These are phyloP conservation scores for Pythium guiyangense DNA, from an alignment of 352 stramenopile species.

Conservation along the genomic window DNA sequence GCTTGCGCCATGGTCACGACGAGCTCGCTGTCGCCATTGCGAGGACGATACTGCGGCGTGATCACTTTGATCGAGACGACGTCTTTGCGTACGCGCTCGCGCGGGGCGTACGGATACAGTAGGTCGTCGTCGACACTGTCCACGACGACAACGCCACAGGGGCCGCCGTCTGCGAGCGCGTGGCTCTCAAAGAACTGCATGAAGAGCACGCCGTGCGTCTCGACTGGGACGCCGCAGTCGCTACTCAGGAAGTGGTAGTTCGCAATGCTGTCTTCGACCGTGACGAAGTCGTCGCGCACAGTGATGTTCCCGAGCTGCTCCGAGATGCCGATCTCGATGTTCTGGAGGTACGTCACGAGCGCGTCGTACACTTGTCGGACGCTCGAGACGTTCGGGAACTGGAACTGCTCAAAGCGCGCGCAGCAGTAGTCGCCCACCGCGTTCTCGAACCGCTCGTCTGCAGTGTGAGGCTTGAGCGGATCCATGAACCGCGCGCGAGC, in stretches of 20 bases:
- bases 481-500: slow-evolving; percentile 42
- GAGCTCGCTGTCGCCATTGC: slow-evolving; percentile 9
- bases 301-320: slow-evolving; percentile 12
- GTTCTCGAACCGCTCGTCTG: slow-evolving; percentile 40
- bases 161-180: slow-evolving; percentile 3
- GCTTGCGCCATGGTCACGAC: too few species aligned
- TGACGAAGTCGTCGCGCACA: slow-evolving; percentile 16
- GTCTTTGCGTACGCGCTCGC: slow-evolving; percentile 26
- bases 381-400: slow-evolving; percentile 21
- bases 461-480: slow-evolving; percentile 22
- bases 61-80: slow-evolving; percentile 24
- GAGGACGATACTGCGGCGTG: slow-evolving; percentile 21
- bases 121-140: slow-evolving; percentile 34
- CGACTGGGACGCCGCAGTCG: slow-evolving; percentile 26
- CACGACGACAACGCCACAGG: slow-evolving; percentile 23
- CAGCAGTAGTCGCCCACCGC: slow-evolving; percentile 35
- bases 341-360: slow-evolving; percentile 37
- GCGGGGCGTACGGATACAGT: slow-evolving; percentile 26
- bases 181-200: slow-evolving; percentile 15
- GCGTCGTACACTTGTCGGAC: slow-evolving; percentile 32
- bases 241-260: slow-evolving; percentile 32
- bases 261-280: slow-evolving; percentile 24
- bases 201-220: slow-evolving; percentile 42
- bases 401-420: slow-evolving; percentile 34
- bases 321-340: slow-evolving; percentile 26